phyloP scores from a whole-genome alignment of 1,284 basidiomycete species.

The Cerrena zonata region DNA sequence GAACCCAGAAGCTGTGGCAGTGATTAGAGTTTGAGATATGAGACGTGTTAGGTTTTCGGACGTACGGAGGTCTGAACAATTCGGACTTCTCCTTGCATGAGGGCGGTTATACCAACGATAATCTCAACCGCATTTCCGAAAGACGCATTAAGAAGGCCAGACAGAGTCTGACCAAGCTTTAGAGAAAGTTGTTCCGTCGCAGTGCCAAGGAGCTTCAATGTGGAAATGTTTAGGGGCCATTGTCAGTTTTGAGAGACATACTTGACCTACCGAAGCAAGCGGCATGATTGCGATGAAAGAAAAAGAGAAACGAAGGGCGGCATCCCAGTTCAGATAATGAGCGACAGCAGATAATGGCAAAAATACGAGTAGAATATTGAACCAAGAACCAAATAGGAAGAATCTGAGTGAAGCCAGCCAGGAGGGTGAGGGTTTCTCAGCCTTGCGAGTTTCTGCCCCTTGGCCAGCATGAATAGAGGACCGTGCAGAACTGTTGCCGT shows the following conservation, averaged over 20 bases:
- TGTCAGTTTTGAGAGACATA: no score
- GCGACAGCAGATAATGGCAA: conserved; percentile 53
- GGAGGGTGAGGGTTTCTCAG: conserved; percentile 52
- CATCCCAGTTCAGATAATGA: conserved; percentile 67
- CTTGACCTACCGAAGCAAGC: conserved; percentile 61
- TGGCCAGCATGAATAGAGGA: conserved; percentile 33
- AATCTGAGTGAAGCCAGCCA: conserved; percentile 59
- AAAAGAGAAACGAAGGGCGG: conserved; percentile 75
- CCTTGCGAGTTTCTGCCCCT: conserved; percentile 41
- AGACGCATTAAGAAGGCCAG: conserved; percentile 82
- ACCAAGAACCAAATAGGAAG: conserved; percentile 67
- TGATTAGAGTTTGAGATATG: conserved; percentile 3
- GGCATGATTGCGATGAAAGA: conserved; percentile 86
- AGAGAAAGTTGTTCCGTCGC: conserved; percentile 83
- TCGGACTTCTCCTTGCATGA: conserved; percentile 73
- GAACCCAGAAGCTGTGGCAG: conserved; percentile 65
- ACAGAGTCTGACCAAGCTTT: conserved; percentile 75
- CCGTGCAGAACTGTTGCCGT: conserved; percentile 27
- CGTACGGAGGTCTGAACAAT: conserved; percentile 83
- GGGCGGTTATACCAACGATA: conserved; percentile 82
- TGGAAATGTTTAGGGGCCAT: no score
- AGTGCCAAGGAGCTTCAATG: conserved; percentile 61
- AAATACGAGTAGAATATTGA: conserved; percentile 73
- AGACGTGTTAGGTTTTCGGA: conserved; percentile 6
- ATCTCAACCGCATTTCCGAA: conserved; percentile 81